These are phyloP conservation scores for Ilyonectria robusta DNA, from an alignment of 2,329 filamentous ascomycete genomes.

Conservation along the genomic window DNA sequence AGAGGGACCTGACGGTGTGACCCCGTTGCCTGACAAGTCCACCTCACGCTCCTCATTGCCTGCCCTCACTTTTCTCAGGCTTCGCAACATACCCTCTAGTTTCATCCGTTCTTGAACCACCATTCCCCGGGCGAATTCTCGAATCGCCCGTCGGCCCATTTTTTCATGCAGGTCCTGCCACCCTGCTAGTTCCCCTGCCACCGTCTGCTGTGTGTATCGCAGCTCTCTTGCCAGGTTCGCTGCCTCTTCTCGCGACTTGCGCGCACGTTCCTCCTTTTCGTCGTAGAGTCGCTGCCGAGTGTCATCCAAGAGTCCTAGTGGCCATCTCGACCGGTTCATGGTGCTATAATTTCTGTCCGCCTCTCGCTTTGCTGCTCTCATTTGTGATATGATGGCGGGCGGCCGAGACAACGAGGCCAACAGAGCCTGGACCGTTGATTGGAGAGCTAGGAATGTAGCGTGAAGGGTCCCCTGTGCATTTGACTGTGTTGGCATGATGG, in stretches of 20 bases:
- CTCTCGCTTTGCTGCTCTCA: constrained; percentile 79
- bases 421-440: constrained; percentile 86
- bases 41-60: constrained; percentile 28
- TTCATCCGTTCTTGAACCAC: constrained; percentile 85
- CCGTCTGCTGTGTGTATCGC: constrained; percentile 92
- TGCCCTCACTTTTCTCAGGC: constrained; percentile 73
- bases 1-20: constrained; percentile 27
- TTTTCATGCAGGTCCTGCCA: constrained; percentile 93
- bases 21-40: constrained; percentile 34
- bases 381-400: constrained; percentile 81
- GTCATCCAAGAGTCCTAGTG: constrained; percentile 86
- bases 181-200: constrained; percentile 90
- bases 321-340: constrained; percentile 83
- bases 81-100: constrained; percentile 84
- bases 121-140: constrained; percentile 82
- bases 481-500: constrained; percentile 76
- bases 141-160: constrained; percentile 81
- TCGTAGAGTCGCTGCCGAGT: constrained; percentile 85
- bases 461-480: constrained; percentile 83
- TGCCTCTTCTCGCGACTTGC: constrained; percentile 78
- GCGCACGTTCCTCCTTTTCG: constrained; percentile 86
- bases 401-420: constrained; percentile 85
- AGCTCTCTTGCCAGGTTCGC: constrained; percentile 85
- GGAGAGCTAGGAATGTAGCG: constrained; percentile 82
- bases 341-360: constrained; percentile 85